Evolutionary conservation across 2,329 filamentous ascomycete species (phyloP).

Genomic region (Ophiostoma sp.): DNA sequence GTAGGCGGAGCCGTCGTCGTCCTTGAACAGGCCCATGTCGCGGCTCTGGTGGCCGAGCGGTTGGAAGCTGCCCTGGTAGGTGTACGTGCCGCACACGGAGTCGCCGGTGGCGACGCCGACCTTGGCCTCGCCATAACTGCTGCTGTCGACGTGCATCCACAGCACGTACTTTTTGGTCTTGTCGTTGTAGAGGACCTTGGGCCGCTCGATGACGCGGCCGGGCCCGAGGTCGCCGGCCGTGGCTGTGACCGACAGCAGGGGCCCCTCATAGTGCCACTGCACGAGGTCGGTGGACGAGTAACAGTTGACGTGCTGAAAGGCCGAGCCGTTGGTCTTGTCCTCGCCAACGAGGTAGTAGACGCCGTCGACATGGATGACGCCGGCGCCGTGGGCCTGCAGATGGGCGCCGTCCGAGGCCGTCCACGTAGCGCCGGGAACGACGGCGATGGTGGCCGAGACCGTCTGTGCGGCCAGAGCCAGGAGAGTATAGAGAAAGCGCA

Average conservation of each 20-base stretch:
- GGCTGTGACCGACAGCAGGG: slow-evolving; percentile 27
- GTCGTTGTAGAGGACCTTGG: slow-evolving; percentile 64
- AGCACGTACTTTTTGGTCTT: slow-evolving; percentile 44
- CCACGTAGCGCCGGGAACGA: slow-evolving; percentile 30
- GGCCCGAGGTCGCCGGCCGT: slow-evolving; percentile 28
- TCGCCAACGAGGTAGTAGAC: slow-evolving; percentile 66
- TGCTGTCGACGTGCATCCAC: slow-evolving; percentile 63
- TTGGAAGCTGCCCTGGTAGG: slow-evolving; percentile 34
- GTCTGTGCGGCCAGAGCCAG: not conserved
- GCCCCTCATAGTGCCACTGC: slow-evolving; percentile 35
- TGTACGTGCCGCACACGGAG: slow-evolving; percentile 57
- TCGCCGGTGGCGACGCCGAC: slow-evolving; percentile 36
- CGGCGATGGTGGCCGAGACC: slow-evolving; percentile 26
- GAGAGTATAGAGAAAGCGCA: not conserved
- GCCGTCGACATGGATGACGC: slow-evolving; percentile 53
- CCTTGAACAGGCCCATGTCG: slow-evolving; percentile 57
- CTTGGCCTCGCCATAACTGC: slow-evolving; percentile 34
- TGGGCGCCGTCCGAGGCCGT: slow-evolving; percentile 38
- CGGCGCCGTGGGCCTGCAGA: slow-evolving; percentile 62
- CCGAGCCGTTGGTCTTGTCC: slow-evolving; percentile 58
- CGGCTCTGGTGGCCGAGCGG: slow-evolving; percentile 32
- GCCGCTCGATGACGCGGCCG: slow-evolving; percentile 59
- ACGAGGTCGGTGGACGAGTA: slow-evolving; percentile 61
- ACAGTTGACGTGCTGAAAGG: slow-evolving; percentile 63
- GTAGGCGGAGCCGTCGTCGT: slow-evolving; percentile 57